Evolutionary conservation across 495 filamentous ascomycete genomes (phyloP), one percentile per base, ranked within the genome.

Genomic region (Staphylotrichum tortipilum): DNA sequence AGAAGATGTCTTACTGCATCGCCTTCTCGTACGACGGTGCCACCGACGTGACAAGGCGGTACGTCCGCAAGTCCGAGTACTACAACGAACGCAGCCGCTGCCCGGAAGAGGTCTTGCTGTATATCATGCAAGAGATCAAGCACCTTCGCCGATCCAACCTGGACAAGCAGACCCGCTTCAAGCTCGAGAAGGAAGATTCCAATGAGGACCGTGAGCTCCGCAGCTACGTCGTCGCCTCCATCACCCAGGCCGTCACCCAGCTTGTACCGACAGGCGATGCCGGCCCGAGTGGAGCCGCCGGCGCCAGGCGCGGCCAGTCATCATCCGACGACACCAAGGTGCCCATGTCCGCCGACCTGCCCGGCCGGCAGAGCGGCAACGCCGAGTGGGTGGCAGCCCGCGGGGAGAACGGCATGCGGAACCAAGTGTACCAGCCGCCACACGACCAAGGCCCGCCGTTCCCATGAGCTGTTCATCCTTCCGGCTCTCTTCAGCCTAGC

Each of bases 11-110:
- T 0, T 99, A 99, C 69, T 95, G 89, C 70, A 81, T 99, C 51
- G 92, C 92, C 33, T 99, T 99, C 66, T 94, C 88, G 31, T 87
- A 85, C 53, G 92, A 99, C 55, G 92, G 92, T 34, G 90, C 88
- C 26, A 90, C 85, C 48, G 92, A 99, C 64, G 92, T 99, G 22
- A 99, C 92, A 11, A 81, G 91, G 14, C 85, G 92, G 53, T 99
- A 99, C 58, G 88, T 95, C 26, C 89, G 90, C 53, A 90, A 86
- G 67, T 66, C 74, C 22, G 81, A 82, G 54, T 77, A 89, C 57
- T 83, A 84, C n/a, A 67, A 77, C 11, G 78, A 85, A 29, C 83
- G 92, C 48, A 84, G 68, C 52, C 76, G 79, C 38, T 84, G 81
- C 33, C 80, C 94, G 0, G 92, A 99, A 66, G 88, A 92, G 50